Conservation (phyloP, 345 rosid genomes). For the Gossypium rotundifolium region DNA sequence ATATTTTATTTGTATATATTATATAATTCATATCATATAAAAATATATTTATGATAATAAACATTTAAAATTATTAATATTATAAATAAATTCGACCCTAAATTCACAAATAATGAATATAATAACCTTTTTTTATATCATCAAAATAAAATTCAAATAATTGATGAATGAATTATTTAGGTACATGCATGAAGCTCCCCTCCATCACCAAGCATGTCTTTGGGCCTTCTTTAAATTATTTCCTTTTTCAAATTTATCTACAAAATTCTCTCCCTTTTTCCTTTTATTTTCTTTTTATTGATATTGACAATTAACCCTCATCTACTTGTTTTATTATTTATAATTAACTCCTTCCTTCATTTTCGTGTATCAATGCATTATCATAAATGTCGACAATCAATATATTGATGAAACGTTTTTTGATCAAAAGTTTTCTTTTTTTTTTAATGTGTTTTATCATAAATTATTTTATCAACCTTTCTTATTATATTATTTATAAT, state of each 20-base stretch:
- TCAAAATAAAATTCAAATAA: background rate
- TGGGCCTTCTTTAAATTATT: background rate
- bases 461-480: too few relatives aligned
- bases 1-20: too few relatives aligned
- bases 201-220: background rate
- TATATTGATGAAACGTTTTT: background rate
- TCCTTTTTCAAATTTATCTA: too few relatives aligned
- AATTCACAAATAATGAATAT: too few relatives aligned
- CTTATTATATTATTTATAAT: too few relatives aligned
- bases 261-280: background rate
- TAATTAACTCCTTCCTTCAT: too few relatives aligned
- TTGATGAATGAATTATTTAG: background rate
- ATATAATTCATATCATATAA: too few relatives aligned
- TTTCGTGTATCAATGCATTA: background rate
- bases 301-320: background rate
- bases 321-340: too few relatives aligned
- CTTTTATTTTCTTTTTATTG: background rate
- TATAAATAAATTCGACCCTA: too few relatives aligned
- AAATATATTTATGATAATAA: too few relatives aligned
- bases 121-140: background rate
- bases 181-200: background rate
- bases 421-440: too few relatives aligned
- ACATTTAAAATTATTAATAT: too few relatives aligned
- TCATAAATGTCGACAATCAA: background rate
- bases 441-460: accelerated